phyloP scores from a whole-genome alignment of 441 rosid genomes.

The Dalechampia spathulata region DNA sequence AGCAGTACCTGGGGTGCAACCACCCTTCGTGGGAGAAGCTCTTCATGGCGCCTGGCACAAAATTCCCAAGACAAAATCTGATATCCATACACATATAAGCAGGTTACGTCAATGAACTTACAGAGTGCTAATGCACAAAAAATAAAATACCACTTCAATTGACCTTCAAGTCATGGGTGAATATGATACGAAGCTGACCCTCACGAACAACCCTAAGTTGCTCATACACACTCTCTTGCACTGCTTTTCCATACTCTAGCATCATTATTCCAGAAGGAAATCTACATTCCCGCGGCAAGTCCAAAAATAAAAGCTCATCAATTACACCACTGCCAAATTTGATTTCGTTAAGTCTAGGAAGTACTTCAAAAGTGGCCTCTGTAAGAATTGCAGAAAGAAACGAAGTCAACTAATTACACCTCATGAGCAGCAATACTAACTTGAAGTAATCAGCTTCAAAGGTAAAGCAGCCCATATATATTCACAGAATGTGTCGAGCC shows the following conservation, averaged over 20 bases:
- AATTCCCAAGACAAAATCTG: conserved; percentile 98
- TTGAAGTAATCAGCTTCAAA: too few species aligned
- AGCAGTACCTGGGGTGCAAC: conserved; percentile 89
- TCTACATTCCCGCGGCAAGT: conserved; percentile 81
- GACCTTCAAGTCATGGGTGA: conserved; percentile 90
- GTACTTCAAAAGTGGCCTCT: conserved; percentile 97
- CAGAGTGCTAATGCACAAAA: not conserved
- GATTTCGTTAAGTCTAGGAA: conserved; percentile 94
- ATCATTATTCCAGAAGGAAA: conserved; percentile 71
- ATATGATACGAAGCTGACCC: conserved; percentile 92
- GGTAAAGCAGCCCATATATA: too few species aligned
- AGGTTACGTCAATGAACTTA: conserved; percentile 9
- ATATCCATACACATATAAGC: conserved; percentile 10
- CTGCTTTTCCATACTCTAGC: conserved; percentile 87
- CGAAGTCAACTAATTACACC: not conserved
- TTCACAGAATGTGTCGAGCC: too few species aligned
- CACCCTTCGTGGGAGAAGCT: conserved; percentile 90
- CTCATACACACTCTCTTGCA: conserved; percentile 95
- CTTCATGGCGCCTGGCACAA: conserved; percentile 93
- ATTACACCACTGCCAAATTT: conserved; percentile 95
- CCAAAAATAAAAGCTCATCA: conserved; percentile 90
- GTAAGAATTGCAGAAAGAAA: conserved; percentile 20
- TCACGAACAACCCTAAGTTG: conserved; percentile 97
- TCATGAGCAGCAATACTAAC: not conserved
- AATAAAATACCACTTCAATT: conserved; percentile 10